These are phyloP conservation scores for Ceratocystis variospora DNA, from an alignment of 2,329 filamentous ascomycete genomes.

Conservation along the genomic window DNA sequence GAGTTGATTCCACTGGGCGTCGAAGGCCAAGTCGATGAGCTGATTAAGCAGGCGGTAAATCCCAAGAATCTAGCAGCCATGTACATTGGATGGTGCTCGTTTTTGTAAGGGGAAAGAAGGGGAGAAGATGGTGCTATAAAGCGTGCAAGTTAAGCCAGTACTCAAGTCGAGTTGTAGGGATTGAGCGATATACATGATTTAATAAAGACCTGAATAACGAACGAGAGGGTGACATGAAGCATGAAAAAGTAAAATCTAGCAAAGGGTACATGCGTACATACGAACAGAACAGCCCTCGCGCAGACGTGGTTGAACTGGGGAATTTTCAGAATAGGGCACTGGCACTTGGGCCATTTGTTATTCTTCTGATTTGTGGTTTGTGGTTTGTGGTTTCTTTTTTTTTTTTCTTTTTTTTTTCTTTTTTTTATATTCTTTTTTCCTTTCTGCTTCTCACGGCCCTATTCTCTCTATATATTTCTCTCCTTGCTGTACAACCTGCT, in stretches of 20 bases:
- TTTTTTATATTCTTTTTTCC: background rate
- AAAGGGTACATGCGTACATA: too few relatives aligned
- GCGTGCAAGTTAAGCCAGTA: background rate
- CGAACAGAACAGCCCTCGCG: too few relatives aligned
- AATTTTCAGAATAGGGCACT: too few relatives aligned
- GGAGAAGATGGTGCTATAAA: background rate
- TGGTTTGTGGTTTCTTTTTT: background rate
- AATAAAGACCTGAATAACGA: too few relatives aligned
- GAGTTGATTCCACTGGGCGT: conserved; percentile 89
- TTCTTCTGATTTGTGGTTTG: background rate
- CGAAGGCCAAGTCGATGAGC: conserved; percentile 91
- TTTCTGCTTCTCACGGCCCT: too few relatives aligned
- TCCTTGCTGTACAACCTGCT: background rate
- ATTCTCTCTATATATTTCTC: too few relatives aligned
- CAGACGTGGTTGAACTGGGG: too few relatives aligned
- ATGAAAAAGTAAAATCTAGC: background rate
- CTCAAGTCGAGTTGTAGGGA: too few relatives aligned
- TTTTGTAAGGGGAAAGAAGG: conserved; percentile 31
- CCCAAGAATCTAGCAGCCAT: conserved; percentile 70
- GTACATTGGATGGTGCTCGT: conserved; percentile 88
- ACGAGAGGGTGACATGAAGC: too few relatives aligned
- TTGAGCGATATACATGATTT: too few relatives aligned
- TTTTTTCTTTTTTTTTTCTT: background rate
- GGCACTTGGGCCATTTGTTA: background rate
- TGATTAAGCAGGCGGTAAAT: conserved; percentile 77